Percentiles rank a stretch among this genome's conserved stretches.
Evolutionary conservation across 2,329 filamentous ascomycete genomes (phyloP).

Genomic region (Nemania abortiva): DNA sequence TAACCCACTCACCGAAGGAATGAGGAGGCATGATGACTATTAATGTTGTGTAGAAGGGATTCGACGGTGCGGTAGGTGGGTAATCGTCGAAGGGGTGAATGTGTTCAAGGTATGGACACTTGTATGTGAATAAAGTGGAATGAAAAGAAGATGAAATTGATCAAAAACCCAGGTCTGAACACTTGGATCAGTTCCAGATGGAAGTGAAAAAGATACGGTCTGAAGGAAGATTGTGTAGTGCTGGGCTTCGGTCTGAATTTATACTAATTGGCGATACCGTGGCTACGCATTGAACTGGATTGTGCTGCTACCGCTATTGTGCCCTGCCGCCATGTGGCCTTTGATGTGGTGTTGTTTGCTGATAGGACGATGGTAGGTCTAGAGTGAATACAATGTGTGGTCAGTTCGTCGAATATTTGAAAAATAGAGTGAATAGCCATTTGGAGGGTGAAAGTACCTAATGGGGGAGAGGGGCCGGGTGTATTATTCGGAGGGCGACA

Average conservation of each 20-base stretch:
- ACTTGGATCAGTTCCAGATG: neutral
- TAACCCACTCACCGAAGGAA: conserved; percentile 57
- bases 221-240: neutral
- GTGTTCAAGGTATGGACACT: neutral
- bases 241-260: neutral
- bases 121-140: neutral
- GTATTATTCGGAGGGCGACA: neutral
- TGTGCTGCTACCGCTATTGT: neutral
- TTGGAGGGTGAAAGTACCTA: neutral
- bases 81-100: neutral
- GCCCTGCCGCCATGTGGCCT: neutral
- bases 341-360: too few species aligned
- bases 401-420: neutral
- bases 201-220: neutral
- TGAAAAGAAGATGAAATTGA: neutral
- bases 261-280: neutral
- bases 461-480: neutral
- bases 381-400: neutral
- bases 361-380: neutral
- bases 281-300: neutral
- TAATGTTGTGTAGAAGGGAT: neutral
- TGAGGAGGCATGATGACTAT: conserved; percentile 53
- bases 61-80: neutral
- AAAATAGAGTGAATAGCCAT: neutral
- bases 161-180: neutral